Conservation (phyloP, 495 filamentous ascomycete species). For the Astrothelium macrocarpum region DNA sequence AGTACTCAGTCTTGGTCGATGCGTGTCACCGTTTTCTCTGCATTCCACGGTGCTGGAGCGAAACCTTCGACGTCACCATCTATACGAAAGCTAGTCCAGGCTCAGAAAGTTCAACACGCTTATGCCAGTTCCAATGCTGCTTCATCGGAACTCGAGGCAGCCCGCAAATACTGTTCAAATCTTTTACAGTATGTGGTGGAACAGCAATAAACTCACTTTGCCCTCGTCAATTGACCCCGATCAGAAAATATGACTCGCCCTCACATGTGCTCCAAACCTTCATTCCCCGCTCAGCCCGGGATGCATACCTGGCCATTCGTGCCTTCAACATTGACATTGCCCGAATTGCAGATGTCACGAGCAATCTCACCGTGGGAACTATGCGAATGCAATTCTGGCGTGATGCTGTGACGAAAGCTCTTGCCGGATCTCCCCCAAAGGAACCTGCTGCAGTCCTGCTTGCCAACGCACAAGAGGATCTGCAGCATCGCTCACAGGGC, state of each 20-base stretch:
- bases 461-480: conserved; percentile 53
- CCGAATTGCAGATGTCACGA: conserved; percentile 76
- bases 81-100: background rate
- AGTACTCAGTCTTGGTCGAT: background rate
- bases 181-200: conserved; percentile 1
- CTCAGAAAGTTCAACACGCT: background rate
- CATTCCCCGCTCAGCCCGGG: conserved; percentile 57
- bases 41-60: background rate
- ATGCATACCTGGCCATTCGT: conserved; percentile 83
- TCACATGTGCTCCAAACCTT: conserved; percentile 80
- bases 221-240: background rate
- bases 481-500: conserved; percentile 46
- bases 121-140: background rate
- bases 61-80: background rate
- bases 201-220: background rate
- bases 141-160: conserved; percentile 2
- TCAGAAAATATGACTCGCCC: conserved; percentile 72
- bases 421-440: conserved; percentile 67
- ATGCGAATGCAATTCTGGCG: conserved; percentile 95
- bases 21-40: background rate
- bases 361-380: conserved; percentile 65
- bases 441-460: conserved; percentile 87
- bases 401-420: conserved; percentile 63
- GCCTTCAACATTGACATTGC: conserved; percentile 89
- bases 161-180: conserved; percentile 8